phyloP scores from a whole-genome alignment of 2,329 filamentous ascomycete genomes.

The Fusarium paranaense region DNA sequence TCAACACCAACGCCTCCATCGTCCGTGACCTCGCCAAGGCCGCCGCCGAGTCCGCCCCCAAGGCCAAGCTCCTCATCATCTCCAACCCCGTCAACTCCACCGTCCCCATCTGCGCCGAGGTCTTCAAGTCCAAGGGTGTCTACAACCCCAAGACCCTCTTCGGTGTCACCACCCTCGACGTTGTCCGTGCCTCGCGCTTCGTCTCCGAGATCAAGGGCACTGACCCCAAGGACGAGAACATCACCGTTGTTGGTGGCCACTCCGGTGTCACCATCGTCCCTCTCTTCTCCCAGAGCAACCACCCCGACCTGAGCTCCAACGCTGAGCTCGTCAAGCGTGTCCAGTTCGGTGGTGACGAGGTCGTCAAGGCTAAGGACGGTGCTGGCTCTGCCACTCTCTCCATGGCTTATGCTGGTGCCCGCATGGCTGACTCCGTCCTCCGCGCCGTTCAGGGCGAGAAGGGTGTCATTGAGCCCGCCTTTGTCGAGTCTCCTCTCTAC shows the following conservation, averaged over 20 bases:
- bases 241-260: conserved; percentile 97
- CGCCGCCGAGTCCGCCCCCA: conserved; percentile 85
- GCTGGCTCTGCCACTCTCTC: conserved; percentile 96
- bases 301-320: conserved; percentile 84
- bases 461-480: conserved; percentile 95
- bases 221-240: conserved; percentile 92
- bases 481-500: conserved; percentile 96
- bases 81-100: conserved; percentile 99
- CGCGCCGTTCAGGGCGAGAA: conserved; percentile 93
- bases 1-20: conserved; percentile 99
- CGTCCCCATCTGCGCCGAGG: conserved; percentile 95
- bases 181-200: conserved; percentile 97
- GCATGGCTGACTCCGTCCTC: conserved; percentile 90
- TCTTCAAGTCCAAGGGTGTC: conserved; percentile 94
- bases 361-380: conserved; percentile 98
- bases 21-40: conserved; percentile 98
- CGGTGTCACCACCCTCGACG: conserved; percentile 98
- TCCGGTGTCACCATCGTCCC: conserved; percentile 98
- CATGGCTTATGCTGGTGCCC: conserved; percentile 94
- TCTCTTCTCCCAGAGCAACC: conserved; percentile 92
- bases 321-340: conserved; percentile 89
- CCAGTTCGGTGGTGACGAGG: conserved; percentile 99
- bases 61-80: conserved; percentile 97
- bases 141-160: conserved; percentile 99
- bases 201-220: conserved; percentile 93